phyloP scores from a whole-genome alignment of 2,329 filamentous ascomycete genomes.

The Emydomyces testavorans region DNA sequence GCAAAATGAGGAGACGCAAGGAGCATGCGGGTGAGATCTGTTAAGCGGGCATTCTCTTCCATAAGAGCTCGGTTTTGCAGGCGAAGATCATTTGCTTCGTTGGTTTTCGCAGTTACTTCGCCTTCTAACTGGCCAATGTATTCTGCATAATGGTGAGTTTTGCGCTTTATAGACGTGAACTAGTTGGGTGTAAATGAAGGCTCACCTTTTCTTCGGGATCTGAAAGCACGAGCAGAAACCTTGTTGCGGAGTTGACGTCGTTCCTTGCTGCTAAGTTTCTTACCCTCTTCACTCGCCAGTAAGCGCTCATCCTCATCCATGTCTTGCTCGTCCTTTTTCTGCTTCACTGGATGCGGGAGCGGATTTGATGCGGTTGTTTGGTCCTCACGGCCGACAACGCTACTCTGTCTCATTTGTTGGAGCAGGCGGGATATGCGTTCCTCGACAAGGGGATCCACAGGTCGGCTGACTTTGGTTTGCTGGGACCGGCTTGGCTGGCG shows the following conservation, averaged over 20 bases:
- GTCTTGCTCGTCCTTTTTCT: slow-evolving; percentile 90
- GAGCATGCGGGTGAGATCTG: slow-evolving; percentile 68
- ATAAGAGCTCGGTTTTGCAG: slow-evolving; percentile 67
- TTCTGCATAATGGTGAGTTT: slow-evolving; percentile 56
- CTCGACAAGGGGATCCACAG: slow-evolving; percentile 61
- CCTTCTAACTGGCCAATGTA: slow-evolving; percentile 91
- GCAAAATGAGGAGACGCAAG: slow-evolving; percentile 71
- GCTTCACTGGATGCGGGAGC: slow-evolving; percentile 57
- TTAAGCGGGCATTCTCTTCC: slow-evolving; percentile 74
- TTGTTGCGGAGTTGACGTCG: slow-evolving; percentile 96
- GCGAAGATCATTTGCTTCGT: slow-evolving; percentile 71
- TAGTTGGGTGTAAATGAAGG: slow-evolving; percentile 10
- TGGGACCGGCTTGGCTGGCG: slow-evolving; percentile 22
- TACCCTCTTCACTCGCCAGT: slow-evolving; percentile 91
- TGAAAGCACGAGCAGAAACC: slow-evolving; percentile 93
- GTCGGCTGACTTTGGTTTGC: slow-evolving; percentile 25
- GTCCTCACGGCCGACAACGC: slow-evolving; percentile 46
- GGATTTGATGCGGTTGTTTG: slow-evolving; percentile 25
- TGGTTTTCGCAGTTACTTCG: slow-evolving; percentile 72
- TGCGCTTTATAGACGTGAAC: background rate
- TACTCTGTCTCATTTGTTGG: slow-evolving; percentile 76
- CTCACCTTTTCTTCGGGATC: slow-evolving; percentile 93
- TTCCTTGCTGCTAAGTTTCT: slow-evolving; percentile 98
- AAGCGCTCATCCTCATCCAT: slow-evolving; percentile 97
- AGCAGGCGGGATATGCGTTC: slow-evolving; percentile 89